Evolutionary conservation across 169 alveolate species (phyloP).

Genomic region (Eimeria acervulina): DNA sequence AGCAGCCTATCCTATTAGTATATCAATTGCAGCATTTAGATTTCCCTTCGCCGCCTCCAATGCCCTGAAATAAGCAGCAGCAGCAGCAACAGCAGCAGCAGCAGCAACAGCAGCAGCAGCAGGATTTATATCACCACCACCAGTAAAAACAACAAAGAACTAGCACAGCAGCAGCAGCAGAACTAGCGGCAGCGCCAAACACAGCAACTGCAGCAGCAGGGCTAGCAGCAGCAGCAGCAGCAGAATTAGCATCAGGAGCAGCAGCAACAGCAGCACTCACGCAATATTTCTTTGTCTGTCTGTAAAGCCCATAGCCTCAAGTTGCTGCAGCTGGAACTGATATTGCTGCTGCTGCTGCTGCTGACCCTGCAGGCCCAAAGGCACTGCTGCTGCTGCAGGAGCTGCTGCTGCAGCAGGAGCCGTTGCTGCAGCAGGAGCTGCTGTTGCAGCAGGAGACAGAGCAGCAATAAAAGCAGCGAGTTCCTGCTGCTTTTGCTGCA

Average conservation of each 20-base stretch:
- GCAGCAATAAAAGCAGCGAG: too few species aligned
- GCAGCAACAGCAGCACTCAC: slow-evolving; percentile 18
- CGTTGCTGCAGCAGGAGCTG: too few species aligned
- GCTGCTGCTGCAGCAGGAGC: too few species aligned
- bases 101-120: slow-evolving; percentile 25
- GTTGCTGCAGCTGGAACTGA: slow-evolving; percentile 62
- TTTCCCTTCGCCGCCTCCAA: slow-evolving; percentile 50
- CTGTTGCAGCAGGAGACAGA: too few species aligned
- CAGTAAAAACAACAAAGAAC: background rate
- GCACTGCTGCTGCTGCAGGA: too few species aligned
- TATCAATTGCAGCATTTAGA: slow-evolving; percentile 53
- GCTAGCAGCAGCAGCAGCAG: background rate
- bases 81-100: background rate
- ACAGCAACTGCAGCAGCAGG: background rate
- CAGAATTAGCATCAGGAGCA: background rate
- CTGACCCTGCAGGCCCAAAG: background rate
- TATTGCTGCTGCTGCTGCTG: slow-evolving; percentile 45
- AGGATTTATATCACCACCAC: background rate
- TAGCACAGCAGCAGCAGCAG: slow-evolving; percentile 6
- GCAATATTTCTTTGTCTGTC: slow-evolving; percentile 56
- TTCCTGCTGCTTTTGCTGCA: too few species aligned
- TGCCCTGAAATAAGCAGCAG: slow-evolving; percentile 9
- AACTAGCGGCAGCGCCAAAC: background rate
- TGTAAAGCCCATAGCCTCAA: slow-evolving; percentile 56
- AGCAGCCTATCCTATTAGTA: slow-evolving; percentile 20